Evolutionary conservation across 2,329 filamentous ascomycete species (phyloP).

Genomic region (Fonsecaea monophora): DNA sequence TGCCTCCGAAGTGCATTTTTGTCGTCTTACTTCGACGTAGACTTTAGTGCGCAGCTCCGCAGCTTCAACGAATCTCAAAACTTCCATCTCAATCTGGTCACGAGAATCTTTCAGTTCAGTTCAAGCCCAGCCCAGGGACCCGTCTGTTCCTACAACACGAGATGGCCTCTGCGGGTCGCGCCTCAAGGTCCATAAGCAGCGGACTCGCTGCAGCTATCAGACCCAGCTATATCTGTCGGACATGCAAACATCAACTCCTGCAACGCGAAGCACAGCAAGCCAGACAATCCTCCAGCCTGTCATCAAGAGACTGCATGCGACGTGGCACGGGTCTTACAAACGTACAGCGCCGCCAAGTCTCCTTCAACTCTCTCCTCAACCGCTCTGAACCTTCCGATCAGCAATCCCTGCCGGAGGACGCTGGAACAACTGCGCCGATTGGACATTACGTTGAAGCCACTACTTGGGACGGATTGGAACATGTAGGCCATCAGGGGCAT

Average conservation of each 20-base stretch:
- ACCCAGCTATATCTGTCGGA: conserved; percentile 30
- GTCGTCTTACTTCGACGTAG: not conserved
- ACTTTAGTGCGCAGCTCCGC: not conserved
- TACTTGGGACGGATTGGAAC: conserved; percentile 61
- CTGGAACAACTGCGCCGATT: not conserved
- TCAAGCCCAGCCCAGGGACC: not conserved
- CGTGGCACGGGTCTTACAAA: not conserved
- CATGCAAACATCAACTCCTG: conserved; percentile 25
- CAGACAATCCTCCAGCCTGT: conserved; percentile 25
- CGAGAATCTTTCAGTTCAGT: not conserved
- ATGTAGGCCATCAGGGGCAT: conserved; percentile 58
- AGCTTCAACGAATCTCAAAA: conserved; percentile 4
- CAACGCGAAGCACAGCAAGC: conserved; percentile 22
- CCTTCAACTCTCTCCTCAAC: conserved; percentile 1
- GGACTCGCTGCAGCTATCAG: conserved; percentile 9
- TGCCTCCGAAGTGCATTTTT: not conserved
- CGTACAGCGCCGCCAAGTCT: conserved; percentile 5
- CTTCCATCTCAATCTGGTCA: not conserved
- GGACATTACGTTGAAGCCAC: conserved; percentile 28
- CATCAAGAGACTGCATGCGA: not conserved
- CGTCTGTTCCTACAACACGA: not conserved
- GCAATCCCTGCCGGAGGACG: not conserved
- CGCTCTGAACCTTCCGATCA: conserved; percentile 1
- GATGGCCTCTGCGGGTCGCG: conserved; percentile 25
- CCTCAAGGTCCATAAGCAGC: conserved; percentile 22